Conservation (phyloP, 2,329 filamentous ascomycete genomes). For the Lachnellula willkommii region DNA sequence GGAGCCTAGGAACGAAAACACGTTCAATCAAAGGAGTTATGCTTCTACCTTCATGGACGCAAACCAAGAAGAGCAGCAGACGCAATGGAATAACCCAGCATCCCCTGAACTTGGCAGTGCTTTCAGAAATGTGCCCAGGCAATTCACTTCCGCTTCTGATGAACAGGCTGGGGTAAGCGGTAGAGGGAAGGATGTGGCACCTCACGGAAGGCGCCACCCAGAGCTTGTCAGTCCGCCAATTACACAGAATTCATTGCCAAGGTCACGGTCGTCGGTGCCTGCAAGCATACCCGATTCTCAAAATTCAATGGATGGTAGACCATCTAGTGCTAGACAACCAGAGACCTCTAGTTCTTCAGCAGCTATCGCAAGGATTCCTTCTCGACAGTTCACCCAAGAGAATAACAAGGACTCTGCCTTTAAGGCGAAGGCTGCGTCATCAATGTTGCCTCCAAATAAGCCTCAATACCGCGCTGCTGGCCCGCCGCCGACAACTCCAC, state of each 20-base stretch:
- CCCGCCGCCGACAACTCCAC: neutral
- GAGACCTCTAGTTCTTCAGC: neutral
- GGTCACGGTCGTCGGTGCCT: neutral
- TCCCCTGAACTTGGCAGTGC: neutral
- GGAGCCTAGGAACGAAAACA: neutral
- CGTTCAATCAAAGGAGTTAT: no score
- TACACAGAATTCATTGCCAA: neutral
- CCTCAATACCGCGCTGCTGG: neutral
- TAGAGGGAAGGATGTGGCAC: neutral
- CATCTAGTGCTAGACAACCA: neutral
- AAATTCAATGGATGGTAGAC: neutral
- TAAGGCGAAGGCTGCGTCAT: neutral
- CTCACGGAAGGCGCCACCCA: neutral
- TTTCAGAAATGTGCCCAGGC: neutral
- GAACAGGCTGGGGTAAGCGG: neutral
- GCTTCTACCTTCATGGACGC: slow-evolving; percentile 2
- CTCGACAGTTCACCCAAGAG: neutral
- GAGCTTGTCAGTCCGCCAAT: neutral
- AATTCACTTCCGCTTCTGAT: neutral
- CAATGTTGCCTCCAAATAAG: neutral
- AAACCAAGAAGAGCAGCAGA: slow-evolving; percentile 2
- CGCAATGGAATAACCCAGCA: neutral
- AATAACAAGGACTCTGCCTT: neutral
- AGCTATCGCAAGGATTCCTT: neutral
- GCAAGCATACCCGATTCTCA: slow-evolving; percentile 7